Conservation (phyloP, 192 early-diverging fungal species). For the Coemansia sp. region DNA sequence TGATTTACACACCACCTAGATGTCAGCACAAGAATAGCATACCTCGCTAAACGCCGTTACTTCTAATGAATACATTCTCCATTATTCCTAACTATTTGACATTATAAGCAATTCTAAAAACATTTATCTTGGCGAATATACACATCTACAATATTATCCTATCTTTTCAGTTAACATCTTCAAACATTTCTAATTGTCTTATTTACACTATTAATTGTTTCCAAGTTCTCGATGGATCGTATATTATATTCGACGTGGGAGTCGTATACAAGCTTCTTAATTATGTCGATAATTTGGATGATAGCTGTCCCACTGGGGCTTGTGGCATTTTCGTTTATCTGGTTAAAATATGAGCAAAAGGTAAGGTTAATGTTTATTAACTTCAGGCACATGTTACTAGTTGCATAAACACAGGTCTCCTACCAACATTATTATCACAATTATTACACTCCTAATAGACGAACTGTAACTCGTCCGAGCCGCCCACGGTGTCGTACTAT, state of each 20-base stretch:
- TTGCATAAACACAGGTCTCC: background rate
- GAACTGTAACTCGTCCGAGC: constrained; percentile 56
- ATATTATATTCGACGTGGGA: background rate
- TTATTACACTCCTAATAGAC: background rate
- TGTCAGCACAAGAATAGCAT: background rate
- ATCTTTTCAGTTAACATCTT: background rate
- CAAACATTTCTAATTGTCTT: background rate
- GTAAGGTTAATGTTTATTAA: background rate
- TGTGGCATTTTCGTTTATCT: constrained; percentile 27
- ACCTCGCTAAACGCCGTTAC: background rate
- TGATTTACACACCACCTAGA: background rate
- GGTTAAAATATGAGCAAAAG: constrained; percentile 52
- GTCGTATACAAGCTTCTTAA: background rate
- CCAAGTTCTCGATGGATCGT: background rate
- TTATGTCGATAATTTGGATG: background rate
- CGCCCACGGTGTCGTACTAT: constrained; percentile 71
- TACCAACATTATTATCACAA: background rate
- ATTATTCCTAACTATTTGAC: background rate
- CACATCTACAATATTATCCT: background rate
- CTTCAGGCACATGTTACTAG: background rate
- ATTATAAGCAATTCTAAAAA: background rate
- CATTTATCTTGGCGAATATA: background rate
- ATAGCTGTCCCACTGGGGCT: constrained; percentile 1
- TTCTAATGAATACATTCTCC: background rate
- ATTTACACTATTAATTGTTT: too few species aligned